phyloP scores from a whole-genome alignment of 129 eudicot species.

The Arctium lappa region DNA sequence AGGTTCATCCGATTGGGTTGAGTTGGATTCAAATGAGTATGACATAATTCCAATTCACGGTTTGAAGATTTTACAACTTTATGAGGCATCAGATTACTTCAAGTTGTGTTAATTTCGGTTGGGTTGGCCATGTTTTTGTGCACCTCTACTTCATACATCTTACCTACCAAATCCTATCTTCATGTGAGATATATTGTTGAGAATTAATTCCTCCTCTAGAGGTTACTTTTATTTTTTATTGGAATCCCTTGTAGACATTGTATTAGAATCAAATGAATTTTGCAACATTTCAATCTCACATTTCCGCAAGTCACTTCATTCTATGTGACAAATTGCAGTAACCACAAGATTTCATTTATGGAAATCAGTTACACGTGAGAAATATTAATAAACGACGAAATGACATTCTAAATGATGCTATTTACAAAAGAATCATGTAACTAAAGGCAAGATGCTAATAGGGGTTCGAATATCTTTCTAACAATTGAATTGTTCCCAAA shows the following conservation, averaged over 20 bases:
- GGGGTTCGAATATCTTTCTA: slow-evolving; percentile 7
- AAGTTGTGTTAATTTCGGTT: too few species aligned
- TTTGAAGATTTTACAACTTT: neutral
- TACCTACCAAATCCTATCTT: neutral
- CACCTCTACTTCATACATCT: neutral
- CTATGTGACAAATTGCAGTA: neutral
- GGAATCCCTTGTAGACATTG: neutral
- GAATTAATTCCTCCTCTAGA: neutral
- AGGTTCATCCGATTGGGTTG: neutral
- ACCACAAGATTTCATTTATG: neutral
- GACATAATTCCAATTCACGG: neutral
- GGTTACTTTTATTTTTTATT: neutral
- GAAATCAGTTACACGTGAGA: neutral
- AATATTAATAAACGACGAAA: neutral
- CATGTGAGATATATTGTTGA: neutral
- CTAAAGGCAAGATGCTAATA: neutral
- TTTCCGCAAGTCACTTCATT: neutral
- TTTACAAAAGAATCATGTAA: neutral
- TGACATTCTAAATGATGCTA: neutral
- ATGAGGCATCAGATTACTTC: neutral
- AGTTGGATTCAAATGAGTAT: neutral
- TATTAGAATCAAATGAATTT: neutral
- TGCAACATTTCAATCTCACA: neutral
- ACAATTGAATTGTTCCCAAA: neutral
- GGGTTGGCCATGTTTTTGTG: neutral